Conservation (phyloP, 495 filamentous ascomycete species). For the Hypoxylon lenormandii region DNA sequence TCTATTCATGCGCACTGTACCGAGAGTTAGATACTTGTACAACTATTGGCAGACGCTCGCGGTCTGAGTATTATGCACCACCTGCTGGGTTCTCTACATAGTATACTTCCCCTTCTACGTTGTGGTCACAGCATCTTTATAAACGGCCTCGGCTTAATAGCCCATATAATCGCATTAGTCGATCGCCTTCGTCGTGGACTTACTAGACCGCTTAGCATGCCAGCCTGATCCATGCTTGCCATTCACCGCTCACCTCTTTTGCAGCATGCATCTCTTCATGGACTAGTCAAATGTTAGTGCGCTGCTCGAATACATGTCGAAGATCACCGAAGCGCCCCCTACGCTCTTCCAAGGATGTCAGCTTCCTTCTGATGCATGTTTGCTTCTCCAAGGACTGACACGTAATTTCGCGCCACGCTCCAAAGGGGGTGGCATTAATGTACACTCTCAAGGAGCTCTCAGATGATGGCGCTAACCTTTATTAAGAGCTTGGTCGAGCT, state of each 20-base stretch:
- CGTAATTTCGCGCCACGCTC: neutral
- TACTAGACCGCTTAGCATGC: neutral
- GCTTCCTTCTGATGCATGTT: slow-evolving; percentile 1
- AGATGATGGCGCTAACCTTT: neutral
- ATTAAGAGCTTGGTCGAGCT: neutral
- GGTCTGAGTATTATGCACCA: slow-evolving; percentile 17
- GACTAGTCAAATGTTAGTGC: slow-evolving; percentile 8
- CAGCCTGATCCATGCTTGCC: slow-evolving; percentile 4
- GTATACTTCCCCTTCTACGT: neutral
- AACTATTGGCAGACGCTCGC: slow-evolving; percentile 13
- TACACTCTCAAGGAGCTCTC: neutral
- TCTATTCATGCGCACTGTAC: slow-evolving; percentile 19
- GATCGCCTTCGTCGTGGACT: slow-evolving; percentile 7
- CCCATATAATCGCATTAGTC: slow-evolving; percentile 1
- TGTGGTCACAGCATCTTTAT: neutral
- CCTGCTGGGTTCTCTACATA: slow-evolving; percentile 2
- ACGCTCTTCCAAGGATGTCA: neutral
- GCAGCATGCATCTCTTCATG: slow-evolving; percentile 1
- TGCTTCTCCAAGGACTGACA: slow-evolving; percentile 4
- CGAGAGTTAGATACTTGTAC: slow-evolving; percentile 16
- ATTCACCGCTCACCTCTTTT: slow-evolving; percentile 6
- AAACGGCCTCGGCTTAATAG: neutral
- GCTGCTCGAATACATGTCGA: slow-evolving; percentile 3
- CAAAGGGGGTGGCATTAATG: neutral
- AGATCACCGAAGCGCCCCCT: neutral